These are phyloP conservation scores for Peronospora belbahrii DNA, from an alignment of 352 stramenopile genomes.

Conservation along the genomic window DNA sequence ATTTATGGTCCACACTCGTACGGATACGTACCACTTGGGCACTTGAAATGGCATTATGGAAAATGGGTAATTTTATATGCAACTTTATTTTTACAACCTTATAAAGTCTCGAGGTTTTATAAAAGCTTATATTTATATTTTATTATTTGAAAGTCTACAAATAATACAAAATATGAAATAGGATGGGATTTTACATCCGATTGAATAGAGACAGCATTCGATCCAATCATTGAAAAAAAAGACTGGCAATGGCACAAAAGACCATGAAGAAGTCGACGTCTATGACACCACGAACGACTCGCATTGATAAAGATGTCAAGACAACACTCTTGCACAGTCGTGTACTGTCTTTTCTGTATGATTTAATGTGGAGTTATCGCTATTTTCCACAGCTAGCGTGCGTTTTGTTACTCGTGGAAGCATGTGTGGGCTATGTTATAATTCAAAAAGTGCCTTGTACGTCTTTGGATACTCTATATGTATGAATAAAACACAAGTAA, in stretches of 20 bases:
- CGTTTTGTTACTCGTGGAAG: conserved; percentile 48
- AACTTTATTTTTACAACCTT: too few species aligned
- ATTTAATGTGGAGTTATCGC: conserved; percentile 84
- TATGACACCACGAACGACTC: conserved; percentile 44
- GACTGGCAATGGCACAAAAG: conserved; percentile 25
- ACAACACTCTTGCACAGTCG: conserved; percentile 60
- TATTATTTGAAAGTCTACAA: too few species aligned
- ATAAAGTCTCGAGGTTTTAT: too few species aligned
- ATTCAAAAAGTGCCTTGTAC: conserved; percentile 76
- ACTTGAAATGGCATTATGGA: conserved; percentile 6
- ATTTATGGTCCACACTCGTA: too few species aligned
- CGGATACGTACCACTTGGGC: conserved; percentile 19
- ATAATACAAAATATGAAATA: not conserved
- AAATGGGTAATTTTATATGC: too few species aligned
- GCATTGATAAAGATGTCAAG: conserved; percentile 85
- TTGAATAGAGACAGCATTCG: too few species aligned
- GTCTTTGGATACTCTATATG: too few species aligned
- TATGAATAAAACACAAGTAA: not conserved
- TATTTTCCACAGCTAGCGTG: conserved; percentile 66
- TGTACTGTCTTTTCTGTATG: conserved; percentile 68
- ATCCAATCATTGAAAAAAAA: too few species aligned
- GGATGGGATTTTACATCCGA: not conserved
- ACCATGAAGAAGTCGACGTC: conserved; percentile 13
- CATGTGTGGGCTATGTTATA: conserved; percentile 59
- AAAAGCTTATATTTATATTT: too few species aligned